phyloP scores from a whole-genome alignment of 352 stramenopile species.

The Globisporangium cederbergense region DNA sequence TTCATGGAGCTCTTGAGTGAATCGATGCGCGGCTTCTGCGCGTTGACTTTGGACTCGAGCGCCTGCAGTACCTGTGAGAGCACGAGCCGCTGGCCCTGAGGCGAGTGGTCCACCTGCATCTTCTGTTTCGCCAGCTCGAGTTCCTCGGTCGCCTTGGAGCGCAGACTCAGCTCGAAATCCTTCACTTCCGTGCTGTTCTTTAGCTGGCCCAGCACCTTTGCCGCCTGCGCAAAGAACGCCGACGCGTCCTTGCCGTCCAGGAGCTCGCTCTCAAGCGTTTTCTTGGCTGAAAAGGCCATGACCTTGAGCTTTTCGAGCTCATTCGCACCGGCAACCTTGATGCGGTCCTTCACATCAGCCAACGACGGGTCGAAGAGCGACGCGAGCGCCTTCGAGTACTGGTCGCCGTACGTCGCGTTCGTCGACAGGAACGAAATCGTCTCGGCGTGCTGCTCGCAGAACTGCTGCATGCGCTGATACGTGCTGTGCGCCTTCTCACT shows the following conservation, averaged over 20 bases:
- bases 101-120: constrained; percentile 22
- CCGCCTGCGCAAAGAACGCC: constrained; percentile 59
- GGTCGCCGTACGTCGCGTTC: constrained; percentile 60
- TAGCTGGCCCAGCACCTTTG: constrained; percentile 50
- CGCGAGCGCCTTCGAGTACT: constrained; percentile 55
- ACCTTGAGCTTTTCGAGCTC: constrained; percentile 59
- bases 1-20: constrained; percentile 36
- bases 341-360: constrained; percentile 44
- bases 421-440: constrained; percentile 76
- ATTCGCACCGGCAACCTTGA: constrained; percentile 41
- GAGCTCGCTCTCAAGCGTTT: constrained; percentile 58
- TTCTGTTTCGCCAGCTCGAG: constrained; percentile 33
- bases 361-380: constrained; percentile 67
- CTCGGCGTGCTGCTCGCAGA: constrained; percentile 70
- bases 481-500: constrained; percentile 46
- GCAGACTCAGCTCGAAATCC: constrained; percentile 41
- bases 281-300: constrained; percentile 49
- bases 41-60: constrained; percentile 47
- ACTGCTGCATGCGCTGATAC: constrained; percentile 50
- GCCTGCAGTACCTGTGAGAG: constrained; percentile 64
- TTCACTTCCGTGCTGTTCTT: constrained; percentile 62
- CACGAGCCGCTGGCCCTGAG: constrained; percentile 40
- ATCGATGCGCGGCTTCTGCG: constrained; percentile 40
- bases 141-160: constrained; percentile 39
- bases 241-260: constrained; percentile 63